These are phyloP conservation scores for Penicillium sp. DNA, from an alignment of 2,329 filamentous ascomycete species.

Conservation along the genomic window DNA sequence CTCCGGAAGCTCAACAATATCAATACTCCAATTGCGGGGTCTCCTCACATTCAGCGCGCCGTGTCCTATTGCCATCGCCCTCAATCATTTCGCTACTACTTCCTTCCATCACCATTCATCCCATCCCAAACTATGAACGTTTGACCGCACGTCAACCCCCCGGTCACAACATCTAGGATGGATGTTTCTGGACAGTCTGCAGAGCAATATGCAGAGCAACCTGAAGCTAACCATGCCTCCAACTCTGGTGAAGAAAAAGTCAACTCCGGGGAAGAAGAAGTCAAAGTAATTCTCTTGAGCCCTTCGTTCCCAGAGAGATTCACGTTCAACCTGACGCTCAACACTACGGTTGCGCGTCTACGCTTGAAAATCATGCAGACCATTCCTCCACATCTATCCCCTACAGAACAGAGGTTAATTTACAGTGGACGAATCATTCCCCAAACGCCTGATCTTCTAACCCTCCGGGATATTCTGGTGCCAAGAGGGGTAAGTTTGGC, in stretches of 20 bases:
- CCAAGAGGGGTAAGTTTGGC: slow-evolving; percentile 47
- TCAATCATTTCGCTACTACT: neutral
- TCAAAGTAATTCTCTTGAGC: slow-evolving; percentile 42
- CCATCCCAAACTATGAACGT: neutral
- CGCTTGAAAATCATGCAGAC: slow-evolving; percentile 52
- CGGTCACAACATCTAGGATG: neutral
- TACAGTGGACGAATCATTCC: slow-evolving; percentile 55
- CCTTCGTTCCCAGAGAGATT: slow-evolving; percentile 41
- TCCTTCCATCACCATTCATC: too few relatives aligned
- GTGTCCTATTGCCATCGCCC: neutral
- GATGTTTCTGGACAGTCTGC: neutral
- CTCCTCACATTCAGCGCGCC: neutral
- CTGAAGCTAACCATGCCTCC: neutral
- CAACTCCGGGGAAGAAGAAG: neutral
- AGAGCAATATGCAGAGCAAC: neutral
- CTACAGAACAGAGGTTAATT: slow-evolving; percentile 56
- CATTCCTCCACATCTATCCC: slow-evolving; percentile 48
- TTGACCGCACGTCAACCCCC: neutral
- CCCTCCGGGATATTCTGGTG: slow-evolving; percentile 49
- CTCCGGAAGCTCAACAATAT: neutral
- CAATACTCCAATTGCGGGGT: neutral
- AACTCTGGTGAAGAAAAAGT: neutral
- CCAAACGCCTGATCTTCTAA: slow-evolving; percentile 45
- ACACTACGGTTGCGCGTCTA: slow-evolving; percentile 52
- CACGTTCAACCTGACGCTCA: slow-evolving; percentile 38